These are phyloP conservation scores for Pichia sp. DNA, from an alignment of 1,139 yeast genomes.

Conservation along the genomic window DNA sequence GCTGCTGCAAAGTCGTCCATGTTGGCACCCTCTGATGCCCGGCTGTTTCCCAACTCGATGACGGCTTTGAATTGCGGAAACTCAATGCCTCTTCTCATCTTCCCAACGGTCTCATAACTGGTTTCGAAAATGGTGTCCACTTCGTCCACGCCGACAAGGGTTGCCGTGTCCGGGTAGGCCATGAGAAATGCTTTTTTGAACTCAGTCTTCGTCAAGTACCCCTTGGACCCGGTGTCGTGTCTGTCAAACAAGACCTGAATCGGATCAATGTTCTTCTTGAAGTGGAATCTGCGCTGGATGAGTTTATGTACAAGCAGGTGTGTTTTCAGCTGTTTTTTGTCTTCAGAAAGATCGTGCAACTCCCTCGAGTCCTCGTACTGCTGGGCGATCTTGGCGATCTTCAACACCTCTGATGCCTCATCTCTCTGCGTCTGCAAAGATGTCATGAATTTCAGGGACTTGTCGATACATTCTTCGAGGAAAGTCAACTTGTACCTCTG, in stretches of 20 bases:
- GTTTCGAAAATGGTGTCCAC: conserved; percentile 27
- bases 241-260: conserved; percentile 24
- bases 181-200: conserved; percentile 65
- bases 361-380: not conserved
- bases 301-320: conserved; percentile 15
- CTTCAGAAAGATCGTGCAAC: not conserved
- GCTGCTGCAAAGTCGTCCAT: conserved; percentile 1
- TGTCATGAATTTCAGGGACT: conserved; percentile 9
- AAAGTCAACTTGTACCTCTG: conserved; percentile 13
- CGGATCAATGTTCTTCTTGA: conserved; percentile 14
- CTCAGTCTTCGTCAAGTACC: conserved; percentile 59
- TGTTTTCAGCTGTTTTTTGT: conserved; percentile 3
- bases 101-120: conserved; percentile 21
- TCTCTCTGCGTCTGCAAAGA: conserved; percentile 14
- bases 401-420: conserved; percentile 16
- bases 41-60: conserved; percentile 17
- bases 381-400: conserved; percentile 12
- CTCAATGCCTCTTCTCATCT: conserved; percentile 26
- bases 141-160: conserved; percentile 21
- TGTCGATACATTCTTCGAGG: conserved; percentile 10
- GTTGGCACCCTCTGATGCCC: conserved; percentile 7
- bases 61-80: conserved; percentile 24
- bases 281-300: conserved; percentile 14
- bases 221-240: conserved; percentile 38
- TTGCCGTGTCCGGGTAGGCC: conserved; percentile 29